Conservation (phyloP, 257 asterid genomes). For the Solanum ahanhuiri region DNA sequence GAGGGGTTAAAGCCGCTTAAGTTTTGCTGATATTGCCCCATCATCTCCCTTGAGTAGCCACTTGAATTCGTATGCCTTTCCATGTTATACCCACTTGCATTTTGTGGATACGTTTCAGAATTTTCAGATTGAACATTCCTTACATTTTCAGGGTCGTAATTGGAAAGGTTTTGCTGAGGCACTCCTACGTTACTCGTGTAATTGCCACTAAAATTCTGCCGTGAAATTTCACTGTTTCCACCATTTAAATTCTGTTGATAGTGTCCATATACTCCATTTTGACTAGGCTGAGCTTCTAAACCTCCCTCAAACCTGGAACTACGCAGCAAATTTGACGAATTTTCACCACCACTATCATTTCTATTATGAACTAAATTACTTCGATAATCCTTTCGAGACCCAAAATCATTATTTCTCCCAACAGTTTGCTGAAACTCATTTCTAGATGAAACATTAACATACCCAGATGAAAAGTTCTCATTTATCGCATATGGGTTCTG, state of each 20-base stretch:
- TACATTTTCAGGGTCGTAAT: constrained; percentile 5
- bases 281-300: background rate
- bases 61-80: background rate
- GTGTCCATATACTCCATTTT: background rate
- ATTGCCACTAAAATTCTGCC: constrained; percentile 12
- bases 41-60: background rate
- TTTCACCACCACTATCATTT: constrained; percentile 5
- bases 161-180: constrained; percentile 6
- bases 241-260: constrained; percentile 9
- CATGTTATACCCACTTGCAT: background rate
- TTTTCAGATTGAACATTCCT: constrained; percentile 12
- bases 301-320: background rate
- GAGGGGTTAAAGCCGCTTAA: constrained; percentile 3
- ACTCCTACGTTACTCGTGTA: constrained; percentile 2
- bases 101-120: constrained; percentile 2
- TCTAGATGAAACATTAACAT: background rate
- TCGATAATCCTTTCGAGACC: constrained; percentile 1
- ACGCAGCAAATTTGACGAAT: background rate
- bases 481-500: background rate
- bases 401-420: background rate
- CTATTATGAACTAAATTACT: background rate
- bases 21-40: constrained; percentile 7
- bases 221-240: constrained; percentile 1
- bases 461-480: background rate
- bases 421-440: background rate